Base-by-base conservation (phyloP, 2,329 filamentous ascomycete species). In the Penicillium palitans region DNA sequence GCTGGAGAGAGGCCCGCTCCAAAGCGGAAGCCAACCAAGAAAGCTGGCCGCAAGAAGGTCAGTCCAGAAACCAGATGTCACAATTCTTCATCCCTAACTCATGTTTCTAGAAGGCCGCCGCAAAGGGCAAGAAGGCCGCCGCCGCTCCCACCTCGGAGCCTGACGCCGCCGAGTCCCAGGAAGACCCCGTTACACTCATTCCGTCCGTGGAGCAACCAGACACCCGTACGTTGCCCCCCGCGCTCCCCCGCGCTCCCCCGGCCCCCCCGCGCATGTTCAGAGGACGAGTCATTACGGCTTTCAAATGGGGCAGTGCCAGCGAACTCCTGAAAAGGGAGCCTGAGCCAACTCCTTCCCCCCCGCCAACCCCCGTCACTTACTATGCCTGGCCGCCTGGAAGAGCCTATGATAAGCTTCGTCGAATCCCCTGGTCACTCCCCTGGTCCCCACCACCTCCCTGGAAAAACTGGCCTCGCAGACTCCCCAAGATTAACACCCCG, bases 341-440 rank as follows among this genome's bases (percentile, higher is more conserved):
- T 21, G 33, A 45, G 13, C 51, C 40, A 27, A 21, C 29, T 25
- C 29, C 40, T 6, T 27, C 40, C 6, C 29, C 21, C 12, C 51
- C 17, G 6, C 17, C 29, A 13, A 53, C 41, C 15, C 51, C 51
- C 12, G 12, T 37, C 8, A 33, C 3, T 31, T 17, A 10, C 5
- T 53, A 53, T 53, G 51, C 51, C 27, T 53, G 51, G 51, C 51
- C 51, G 2, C 51, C 51, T 27, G 40, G 40, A 37, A 19, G 10
- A 15, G 2, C 3, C 4, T 47, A 46, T 37, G 21, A 29, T 9
- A 47, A 46, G 31, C 21, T 19, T 19, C 8, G 6, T 5, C 51
- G 31, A n/a, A 53, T 53, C 8, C 51, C 51, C 29, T 53, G 51
- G 51, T 53, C 51, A 15, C 51, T 53, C 15, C 51, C 51, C 12